Percentiles rank a stretch among this genome's conserved stretches.
Conservation (phyloP, 2,329 filamentous ascomycete species). For the Trichoderma atroviride region DNA sequence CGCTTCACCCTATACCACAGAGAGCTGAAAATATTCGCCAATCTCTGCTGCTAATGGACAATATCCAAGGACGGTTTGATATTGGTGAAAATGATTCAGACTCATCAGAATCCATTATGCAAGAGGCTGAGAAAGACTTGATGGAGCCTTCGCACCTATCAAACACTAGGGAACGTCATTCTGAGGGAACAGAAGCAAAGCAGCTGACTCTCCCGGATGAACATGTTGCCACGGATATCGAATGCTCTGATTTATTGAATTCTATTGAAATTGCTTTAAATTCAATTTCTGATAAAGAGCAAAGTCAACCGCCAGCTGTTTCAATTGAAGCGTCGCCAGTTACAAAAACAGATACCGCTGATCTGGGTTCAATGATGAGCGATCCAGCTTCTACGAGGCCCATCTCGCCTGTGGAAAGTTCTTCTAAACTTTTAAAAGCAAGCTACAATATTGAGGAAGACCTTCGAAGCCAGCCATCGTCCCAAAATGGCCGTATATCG, state of each 20-base stretch:
- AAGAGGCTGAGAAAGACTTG: neutral
- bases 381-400: neutral
- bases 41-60: constrained; percentile 33
- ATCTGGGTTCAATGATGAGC: constrained; percentile 6
- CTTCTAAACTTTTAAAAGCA: constrained; percentile 23
- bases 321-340: neutral
- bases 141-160: neutral
- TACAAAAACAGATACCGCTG: neutral
- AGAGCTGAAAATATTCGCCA: constrained; percentile 33
- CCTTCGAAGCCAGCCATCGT: constrained; percentile 19
- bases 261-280: neutral
- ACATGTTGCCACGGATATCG: neutral
- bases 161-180: neutral
- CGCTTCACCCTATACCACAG: constrained; percentile 40
- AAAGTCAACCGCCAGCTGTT: neutral
- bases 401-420: neutral
- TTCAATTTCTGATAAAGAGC: constrained; percentile 1
- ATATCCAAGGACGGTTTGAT: constrained; percentile 21
- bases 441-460: neutral
- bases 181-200: neutral
- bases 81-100: constrained; percentile 1
- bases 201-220: neutral
- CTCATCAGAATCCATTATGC: neutral
- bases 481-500: constrained; percentile 26
- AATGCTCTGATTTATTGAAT: neutral